These are phyloP conservation scores for Otatea glauca DNA, from an alignment of 176 grass and related monocot genomes.

Conservation along the genomic window DNA sequence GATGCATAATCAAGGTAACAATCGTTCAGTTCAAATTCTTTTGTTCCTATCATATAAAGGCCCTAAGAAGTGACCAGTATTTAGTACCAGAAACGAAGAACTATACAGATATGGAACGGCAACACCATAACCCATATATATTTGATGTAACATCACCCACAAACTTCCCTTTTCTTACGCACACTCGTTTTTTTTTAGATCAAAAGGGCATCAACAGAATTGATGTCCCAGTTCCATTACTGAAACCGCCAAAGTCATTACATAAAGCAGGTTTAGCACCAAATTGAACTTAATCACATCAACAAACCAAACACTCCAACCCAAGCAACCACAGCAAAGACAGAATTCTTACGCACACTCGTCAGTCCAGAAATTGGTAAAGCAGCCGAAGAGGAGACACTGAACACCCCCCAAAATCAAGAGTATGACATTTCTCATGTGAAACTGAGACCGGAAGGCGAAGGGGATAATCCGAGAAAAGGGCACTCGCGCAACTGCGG, in stretches of 20 bases:
- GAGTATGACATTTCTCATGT: neutral
- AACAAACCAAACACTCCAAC: no score
- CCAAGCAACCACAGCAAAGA: no score
- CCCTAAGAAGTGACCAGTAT: neutral
- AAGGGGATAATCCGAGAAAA: neutral
- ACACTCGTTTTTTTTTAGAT: no score
- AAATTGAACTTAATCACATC: no score
- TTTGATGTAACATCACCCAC: neutral
- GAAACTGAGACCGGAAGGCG: neutral
- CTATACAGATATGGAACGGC: no score
- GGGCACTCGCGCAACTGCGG: neutral
- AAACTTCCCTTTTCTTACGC: neutral
- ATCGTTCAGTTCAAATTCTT: neutral
- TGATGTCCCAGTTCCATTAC: no score
- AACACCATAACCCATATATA: neutral
- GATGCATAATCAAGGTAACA: neutral
- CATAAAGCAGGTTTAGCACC: no score
- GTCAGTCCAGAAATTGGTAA: neutral
- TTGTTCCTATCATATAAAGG: neutral
- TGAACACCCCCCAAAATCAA: neutral
- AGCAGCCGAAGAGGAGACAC: neutral
- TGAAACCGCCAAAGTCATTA: no score
- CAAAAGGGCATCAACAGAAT: no score
- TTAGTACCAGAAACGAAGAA: no score
- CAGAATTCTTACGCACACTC: no score